Conservation (phyloP, 176 grass and related monocot genomes). For the Triticum urartu region DNA sequence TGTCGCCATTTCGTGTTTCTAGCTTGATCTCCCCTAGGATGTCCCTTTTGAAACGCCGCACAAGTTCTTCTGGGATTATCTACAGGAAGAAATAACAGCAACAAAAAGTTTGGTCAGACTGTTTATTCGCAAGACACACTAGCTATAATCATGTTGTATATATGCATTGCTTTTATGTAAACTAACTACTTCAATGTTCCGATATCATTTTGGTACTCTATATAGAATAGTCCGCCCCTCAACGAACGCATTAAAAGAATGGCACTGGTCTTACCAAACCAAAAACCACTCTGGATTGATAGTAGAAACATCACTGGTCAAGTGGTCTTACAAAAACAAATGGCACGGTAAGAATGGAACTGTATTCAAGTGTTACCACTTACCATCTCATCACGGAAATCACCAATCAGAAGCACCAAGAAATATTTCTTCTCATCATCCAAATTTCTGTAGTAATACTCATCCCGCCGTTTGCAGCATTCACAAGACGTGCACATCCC, state of each 20-base stretch:
- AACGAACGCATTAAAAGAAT: no score
- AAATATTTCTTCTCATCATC: background rate
- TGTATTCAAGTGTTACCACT: background rate
- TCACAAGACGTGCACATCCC: background rate
- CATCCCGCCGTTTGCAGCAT: background rate
- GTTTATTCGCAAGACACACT: background rate
- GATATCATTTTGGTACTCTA: no score
- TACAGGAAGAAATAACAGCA: background rate
- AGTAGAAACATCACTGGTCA: no score
- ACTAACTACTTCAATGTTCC: background rate
- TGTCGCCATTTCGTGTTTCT: background rate
- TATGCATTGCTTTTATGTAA: background rate
- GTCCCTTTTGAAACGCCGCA: background rate
- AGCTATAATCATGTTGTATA: background rate
- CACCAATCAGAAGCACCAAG: slow-evolving; percentile 4
- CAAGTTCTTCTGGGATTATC: background rate
- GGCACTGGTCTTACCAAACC: no score
- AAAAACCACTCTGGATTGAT: no score
- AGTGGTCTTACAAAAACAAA: no score
- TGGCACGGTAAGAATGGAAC: background rate
- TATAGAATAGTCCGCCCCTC: no score
- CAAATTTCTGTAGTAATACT: background rate
- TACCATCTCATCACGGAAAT: slow-evolving; percentile 13
- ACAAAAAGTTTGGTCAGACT: background rate
- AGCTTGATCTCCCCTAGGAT: background rate